phyloP scores from a whole-genome alignment of 306 rosid species.

The Purshia tridentata region DNA sequence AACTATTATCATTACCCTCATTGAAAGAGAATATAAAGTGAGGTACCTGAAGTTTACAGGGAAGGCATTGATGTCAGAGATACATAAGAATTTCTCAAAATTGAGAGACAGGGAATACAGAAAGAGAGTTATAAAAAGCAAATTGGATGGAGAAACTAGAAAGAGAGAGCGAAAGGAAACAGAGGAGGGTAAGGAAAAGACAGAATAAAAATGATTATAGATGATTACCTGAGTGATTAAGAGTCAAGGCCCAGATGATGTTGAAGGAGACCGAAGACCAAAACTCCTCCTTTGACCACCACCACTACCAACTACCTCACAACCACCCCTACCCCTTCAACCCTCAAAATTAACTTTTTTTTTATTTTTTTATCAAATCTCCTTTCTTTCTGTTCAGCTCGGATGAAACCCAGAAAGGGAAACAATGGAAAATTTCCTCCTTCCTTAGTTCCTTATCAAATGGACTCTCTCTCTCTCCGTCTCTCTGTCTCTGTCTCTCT shows the following conservation, averaged over 20 bases:
- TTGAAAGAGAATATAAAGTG: conserved; percentile 6
- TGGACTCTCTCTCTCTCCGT: not conserved
- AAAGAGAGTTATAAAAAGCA: conserved; percentile 8
- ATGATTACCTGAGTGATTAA: conserved; percentile 48
- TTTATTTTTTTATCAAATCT: not conserved
- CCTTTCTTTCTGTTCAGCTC: conserved; percentile 23
- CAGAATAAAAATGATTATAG: conserved; percentile 23
- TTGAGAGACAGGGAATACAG: conserved; percentile 1
- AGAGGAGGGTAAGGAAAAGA: not conserved
- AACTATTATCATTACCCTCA: conserved; percentile 11
- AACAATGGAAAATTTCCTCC: not conserved
- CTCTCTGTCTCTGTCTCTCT: conserved; percentile 12
- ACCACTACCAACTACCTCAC: conserved; percentile 21
- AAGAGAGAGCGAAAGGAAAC: not conserved
- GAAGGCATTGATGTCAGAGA: conserved; percentile 9
- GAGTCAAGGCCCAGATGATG: conserved; percentile 32
- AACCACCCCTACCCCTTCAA: conserved; percentile 37
- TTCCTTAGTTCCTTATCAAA: conserved; percentile 9
- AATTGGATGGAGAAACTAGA: not conserved
- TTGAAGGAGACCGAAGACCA: conserved; percentile 27
- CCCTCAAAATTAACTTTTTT: conserved; percentile 22
- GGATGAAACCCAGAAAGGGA: conserved; percentile 23
- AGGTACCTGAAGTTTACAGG: conserved; percentile 19
- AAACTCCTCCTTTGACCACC: conserved; percentile 22
- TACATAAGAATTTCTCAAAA: conserved; percentile 19